These are phyloP conservation scores for Echites panduratus DNA, from an alignment of 257 asterid species.

Conservation along the genomic window DNA sequence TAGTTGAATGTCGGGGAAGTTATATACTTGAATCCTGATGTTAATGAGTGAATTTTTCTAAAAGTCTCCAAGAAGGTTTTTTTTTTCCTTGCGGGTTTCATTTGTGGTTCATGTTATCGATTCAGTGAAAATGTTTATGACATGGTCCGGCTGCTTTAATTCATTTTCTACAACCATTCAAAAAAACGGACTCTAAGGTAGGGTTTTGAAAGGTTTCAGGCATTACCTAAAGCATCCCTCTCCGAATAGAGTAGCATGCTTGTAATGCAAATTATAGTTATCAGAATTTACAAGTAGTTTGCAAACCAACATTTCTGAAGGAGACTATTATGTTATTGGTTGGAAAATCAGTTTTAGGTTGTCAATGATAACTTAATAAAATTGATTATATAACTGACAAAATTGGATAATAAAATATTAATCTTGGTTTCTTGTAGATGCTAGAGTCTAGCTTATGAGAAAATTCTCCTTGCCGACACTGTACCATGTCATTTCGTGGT, in stretches of 20 bases:
- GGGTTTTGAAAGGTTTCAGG: background rate
- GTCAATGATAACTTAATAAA: background rate
- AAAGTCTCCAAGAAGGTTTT: background rate
- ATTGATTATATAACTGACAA: background rate
- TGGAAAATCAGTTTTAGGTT: background rate
- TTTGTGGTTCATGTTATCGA: background rate
- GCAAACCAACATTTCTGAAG: background rate
- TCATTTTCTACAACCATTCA: background rate
- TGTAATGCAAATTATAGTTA: background rate
- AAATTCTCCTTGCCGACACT: background rate
- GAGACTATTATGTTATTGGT: background rate
- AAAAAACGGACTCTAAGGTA: background rate
- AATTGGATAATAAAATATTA: background rate
- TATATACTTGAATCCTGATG: background rate
- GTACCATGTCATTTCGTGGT: background rate
- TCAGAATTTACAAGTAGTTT: background rate
- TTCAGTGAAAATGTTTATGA: background rate
- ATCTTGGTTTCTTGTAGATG: background rate
- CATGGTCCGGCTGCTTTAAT: background rate
- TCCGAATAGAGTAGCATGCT: background rate
- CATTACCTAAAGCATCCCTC: background rate
- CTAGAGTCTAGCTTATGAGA: background rate
- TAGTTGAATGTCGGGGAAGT: background rate
- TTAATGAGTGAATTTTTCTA: background rate
- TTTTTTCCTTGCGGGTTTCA: background rate